Evolutionary conservation across 495 filamentous ascomycete species (phyloP).

Genomic region (Beverwykella pulmonaria): DNA sequence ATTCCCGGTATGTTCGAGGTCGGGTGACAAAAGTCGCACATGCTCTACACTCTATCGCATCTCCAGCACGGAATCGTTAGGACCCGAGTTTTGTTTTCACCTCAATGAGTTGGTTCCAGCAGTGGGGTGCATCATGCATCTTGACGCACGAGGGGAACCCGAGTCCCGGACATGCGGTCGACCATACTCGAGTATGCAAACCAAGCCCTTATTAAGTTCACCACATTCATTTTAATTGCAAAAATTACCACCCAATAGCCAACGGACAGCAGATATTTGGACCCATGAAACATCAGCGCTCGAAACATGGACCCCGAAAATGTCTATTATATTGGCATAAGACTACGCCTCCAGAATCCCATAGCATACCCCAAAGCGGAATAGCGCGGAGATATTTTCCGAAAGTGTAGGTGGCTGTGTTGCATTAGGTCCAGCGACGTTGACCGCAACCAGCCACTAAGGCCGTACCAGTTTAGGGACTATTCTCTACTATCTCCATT

Average conservation of each 20-base stretch:
- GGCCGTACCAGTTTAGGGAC: not conserved
- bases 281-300: not conserved
- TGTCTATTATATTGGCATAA: not conserved
- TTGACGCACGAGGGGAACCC: not conserved
- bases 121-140: not conserved
- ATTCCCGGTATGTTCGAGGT: not conserved
- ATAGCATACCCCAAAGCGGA: not conserved
- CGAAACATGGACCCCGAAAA: not conserved
- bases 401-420: constrained; percentile 7
- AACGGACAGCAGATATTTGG: not conserved
- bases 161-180: not conserved
- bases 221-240: not conserved
- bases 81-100: not conserved
- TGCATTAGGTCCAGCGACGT: constrained; percentile 1
- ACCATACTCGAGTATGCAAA: not conserved
- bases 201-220: not conserved
- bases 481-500: not conserved
- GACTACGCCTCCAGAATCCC: not conserved
- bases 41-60: not conserved
- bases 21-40: not conserved
- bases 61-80: not conserved
- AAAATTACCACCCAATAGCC: not conserved
- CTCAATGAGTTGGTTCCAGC: not conserved
- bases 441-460: not conserved
- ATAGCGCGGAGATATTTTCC: not conserved